These are phyloP conservation scores for Rehmannia glutinosa DNA, from an alignment of 257 asterid species.

Conservation along the genomic window DNA sequence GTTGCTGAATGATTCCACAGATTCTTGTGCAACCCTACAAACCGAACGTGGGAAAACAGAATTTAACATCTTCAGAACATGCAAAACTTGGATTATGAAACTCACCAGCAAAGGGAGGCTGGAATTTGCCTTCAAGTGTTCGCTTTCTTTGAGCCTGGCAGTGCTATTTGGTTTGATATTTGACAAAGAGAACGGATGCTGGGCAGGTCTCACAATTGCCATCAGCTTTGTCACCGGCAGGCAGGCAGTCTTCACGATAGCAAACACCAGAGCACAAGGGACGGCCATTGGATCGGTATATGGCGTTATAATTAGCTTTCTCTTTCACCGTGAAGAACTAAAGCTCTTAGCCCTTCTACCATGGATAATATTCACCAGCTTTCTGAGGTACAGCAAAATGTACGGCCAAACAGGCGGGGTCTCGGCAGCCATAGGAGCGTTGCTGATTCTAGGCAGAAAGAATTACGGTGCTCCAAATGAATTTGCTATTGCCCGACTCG, in stretches of 20 bases:
- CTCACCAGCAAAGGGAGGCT: constrained; percentile 28
- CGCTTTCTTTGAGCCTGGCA: constrained; percentile 59
- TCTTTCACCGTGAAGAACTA: constrained; percentile 31
- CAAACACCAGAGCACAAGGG: constrained; percentile 75
- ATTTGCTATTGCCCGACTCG: constrained; percentile 52
- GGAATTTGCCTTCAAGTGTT: constrained; percentile 47
- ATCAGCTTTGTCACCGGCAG: constrained; percentile 52
- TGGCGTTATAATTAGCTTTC: constrained; percentile 56
- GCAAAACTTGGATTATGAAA: constrained; percentile 17
- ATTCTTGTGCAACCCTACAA: neutral
- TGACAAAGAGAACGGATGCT: constrained; percentile 47
- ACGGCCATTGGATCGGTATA: constrained; percentile 76
- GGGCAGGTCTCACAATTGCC: constrained; percentile 79
- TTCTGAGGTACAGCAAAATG: constrained; percentile 54
- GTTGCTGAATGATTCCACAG: constrained; percentile 18
- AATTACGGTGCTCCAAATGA: constrained; percentile 47
- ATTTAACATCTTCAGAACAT: neutral
- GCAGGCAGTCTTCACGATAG: constrained; percentile 55
- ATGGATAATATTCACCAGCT: constrained; percentile 57
- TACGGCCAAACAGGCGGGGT: constrained; percentile 61
- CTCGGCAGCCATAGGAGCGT: constrained; percentile 65
- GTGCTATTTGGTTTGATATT: constrained; percentile 48
- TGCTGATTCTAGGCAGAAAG: constrained; percentile 60
- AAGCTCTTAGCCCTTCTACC: constrained; percentile 59
- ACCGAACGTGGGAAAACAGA: neutral